Evolutionary conservation across 148 eudicot genomes (phyloP).

Genomic region (Cornus kousa): DNA sequence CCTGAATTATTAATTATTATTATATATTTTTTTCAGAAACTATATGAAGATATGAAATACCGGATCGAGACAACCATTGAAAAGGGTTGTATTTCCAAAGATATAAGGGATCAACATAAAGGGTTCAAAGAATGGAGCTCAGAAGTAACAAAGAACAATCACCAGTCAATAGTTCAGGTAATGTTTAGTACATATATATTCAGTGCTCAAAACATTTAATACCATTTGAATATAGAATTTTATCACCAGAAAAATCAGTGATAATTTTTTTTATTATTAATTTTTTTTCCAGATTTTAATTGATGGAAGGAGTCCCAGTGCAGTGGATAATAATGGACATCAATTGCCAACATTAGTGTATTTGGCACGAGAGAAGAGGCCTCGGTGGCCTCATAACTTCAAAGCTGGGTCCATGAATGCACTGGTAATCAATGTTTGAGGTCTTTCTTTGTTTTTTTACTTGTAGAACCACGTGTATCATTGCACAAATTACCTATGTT

Average conservation of each 20-base stretch:
- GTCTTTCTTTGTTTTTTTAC: no score
- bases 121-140: slow-evolving; percentile 46
- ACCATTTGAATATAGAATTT: background rate
- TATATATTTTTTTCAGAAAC: slow-evolving; percentile 14
- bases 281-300: slow-evolving; percentile 36
- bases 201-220: no score
- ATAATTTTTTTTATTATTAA: background rate
- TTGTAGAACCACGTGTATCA: background rate
- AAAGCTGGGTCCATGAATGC: slow-evolving; percentile 54
- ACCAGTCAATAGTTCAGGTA: slow-evolving; percentile 49
- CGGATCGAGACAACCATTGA: slow-evolving; percentile 30
- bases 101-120: slow-evolving; percentile 30
- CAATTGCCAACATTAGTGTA: slow-evolving; percentile 45
- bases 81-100: slow-evolving; percentile 25
- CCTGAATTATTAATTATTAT: no score
- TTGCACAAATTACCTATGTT: no score
- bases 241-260: background rate
- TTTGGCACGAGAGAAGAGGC: slow-evolving; percentile 46
- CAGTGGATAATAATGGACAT: slow-evolving; percentile 32
- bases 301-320: slow-evolving; percentile 32
- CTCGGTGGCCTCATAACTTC: slow-evolving; percentile 41
- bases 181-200: background rate
- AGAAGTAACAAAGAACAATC: slow-evolving; percentile 35
- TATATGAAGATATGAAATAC: slow-evolving; percentile 38
- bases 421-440: slow-evolving; percentile 17